phyloP scores from a whole-genome alignment of 176 grass and related monocot genomes.

The Triticum turgidum region DNA sequence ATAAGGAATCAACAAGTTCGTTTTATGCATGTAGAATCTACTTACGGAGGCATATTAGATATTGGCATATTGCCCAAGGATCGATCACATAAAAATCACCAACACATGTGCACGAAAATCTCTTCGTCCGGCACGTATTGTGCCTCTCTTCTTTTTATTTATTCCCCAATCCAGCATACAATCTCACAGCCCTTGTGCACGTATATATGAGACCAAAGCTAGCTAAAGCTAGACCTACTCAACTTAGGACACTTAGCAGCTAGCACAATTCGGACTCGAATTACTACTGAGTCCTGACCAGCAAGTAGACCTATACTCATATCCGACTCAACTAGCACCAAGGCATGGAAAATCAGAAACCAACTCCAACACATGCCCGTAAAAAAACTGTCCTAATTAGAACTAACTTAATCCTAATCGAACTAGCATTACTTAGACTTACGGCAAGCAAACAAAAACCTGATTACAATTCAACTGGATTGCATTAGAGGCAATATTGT shows the following conservation, averaged over 20 bases:
- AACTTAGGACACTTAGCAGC: not conserved
- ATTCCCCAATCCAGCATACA: not conserved
- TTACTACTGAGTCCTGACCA: not conserved
- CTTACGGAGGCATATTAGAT: not conserved
- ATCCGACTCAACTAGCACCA: not conserved
- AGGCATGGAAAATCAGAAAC: too few species aligned
- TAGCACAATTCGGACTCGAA: not conserved
- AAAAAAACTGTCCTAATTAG: not conserved
- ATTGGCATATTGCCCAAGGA: not conserved
- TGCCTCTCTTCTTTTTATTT: not conserved
- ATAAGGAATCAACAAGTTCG: not conserved
- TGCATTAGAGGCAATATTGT: not conserved
- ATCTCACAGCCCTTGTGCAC: too few species aligned
- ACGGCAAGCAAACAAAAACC: not conserved
- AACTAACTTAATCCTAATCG: not conserved
- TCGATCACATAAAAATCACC: not conserved
- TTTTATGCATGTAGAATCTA: conserved; percentile 1
- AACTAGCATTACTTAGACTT: not conserved
- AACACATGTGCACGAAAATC: not conserved
- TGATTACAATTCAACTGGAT: not conserved
- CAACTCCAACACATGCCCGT: not conserved
- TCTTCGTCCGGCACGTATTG: not conserved
- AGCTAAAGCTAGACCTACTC: not conserved
- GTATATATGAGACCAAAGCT: too few species aligned
- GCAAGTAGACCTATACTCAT: not conserved